phyloP scores from a whole-genome alignment of 1,139 yeast species.

The Pichia sp. region DNA sequence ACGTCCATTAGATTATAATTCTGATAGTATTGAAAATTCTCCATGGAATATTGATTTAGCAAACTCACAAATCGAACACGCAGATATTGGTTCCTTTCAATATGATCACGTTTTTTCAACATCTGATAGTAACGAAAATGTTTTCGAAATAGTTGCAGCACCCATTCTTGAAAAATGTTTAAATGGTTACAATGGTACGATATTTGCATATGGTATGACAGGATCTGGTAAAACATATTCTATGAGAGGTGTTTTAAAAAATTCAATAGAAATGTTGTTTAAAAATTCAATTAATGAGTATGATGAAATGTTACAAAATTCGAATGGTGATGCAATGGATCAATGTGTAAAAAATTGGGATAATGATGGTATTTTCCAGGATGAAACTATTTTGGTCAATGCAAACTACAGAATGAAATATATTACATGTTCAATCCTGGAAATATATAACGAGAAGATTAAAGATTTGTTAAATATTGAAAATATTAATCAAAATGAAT shows the following conservation, averaged over 20 bases:
- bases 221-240: constrained; percentile 94
- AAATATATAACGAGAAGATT: constrained; percentile 84
- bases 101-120: constrained; percentile 76
- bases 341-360: constrained; percentile 2
- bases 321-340: constrained; percentile 7
- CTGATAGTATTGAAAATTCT: constrained; percentile 3
- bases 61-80: constrained; percentile 30
- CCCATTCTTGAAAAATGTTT: constrained; percentile 61
- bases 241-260: constrained; percentile 63
- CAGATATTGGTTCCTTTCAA: constrained; percentile 50
- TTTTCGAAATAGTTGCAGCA: constrained; percentile 56
- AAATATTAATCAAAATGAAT: neutral
- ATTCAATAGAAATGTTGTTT: constrained; percentile 10
- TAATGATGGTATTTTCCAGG: constrained; percentile 8
- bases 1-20: constrained; percentile 36
- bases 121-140: constrained; percentile 44
- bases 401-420: constrained; percentile 27
- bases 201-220: constrained; percentile 92
- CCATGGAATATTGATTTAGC: constrained; percentile 12
- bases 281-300: neutral
- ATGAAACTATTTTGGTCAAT: constrained; percentile 4
- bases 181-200: constrained; percentile 82
- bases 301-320: neutral
- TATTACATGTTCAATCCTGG: constrained; percentile 46
- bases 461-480: constrained; percentile 54